These are phyloP conservation scores for Diaporthe batatas DNA, from an alignment of 2,329 filamentous ascomycete species.

Conservation along the genomic window DNA sequence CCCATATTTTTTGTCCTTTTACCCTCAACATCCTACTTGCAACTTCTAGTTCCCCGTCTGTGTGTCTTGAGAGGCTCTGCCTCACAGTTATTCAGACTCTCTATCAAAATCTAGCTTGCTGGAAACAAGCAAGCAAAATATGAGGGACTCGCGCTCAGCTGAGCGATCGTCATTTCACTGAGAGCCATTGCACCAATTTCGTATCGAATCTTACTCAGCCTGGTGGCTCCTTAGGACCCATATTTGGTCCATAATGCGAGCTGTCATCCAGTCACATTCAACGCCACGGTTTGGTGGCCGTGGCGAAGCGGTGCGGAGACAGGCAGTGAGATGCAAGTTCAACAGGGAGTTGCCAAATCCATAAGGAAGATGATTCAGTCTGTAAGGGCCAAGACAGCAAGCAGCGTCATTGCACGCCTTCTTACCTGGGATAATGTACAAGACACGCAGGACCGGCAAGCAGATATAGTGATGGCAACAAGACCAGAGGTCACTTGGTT, in stretches of 20 bases:
- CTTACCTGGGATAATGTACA: neutral
- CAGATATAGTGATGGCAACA: neutral
- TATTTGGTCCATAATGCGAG: conserved; percentile 9
- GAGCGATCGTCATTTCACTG: neutral
- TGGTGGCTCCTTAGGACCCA: neutral
- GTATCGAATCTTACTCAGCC: neutral
- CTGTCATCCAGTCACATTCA: neutral
- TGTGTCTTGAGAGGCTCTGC: neutral
- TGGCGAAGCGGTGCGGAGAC: conserved; percentile 5
- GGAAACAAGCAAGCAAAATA: too few species aligned
- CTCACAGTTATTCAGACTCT: neutral
- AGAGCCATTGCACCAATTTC: neutral
- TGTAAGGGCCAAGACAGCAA: neutral
- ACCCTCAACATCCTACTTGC: neutral
- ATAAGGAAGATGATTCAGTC: neutral
- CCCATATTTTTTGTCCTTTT: neutral
- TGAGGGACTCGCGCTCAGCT: neutral
- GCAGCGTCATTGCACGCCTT: conserved; percentile 4
- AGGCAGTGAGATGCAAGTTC: neutral
- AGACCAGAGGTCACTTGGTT: neutral
- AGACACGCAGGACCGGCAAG: neutral
- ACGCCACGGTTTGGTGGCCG: neutral
- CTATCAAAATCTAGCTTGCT: neutral
- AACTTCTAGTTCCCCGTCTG: neutral
- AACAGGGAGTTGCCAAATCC: neutral